Percentiles rank a stretch among this genome's conserved stretches.
Evolutionary conservation across 495 filamentous ascomycete genomes (phyloP).

Genomic region (Podospora didyma): DNA sequence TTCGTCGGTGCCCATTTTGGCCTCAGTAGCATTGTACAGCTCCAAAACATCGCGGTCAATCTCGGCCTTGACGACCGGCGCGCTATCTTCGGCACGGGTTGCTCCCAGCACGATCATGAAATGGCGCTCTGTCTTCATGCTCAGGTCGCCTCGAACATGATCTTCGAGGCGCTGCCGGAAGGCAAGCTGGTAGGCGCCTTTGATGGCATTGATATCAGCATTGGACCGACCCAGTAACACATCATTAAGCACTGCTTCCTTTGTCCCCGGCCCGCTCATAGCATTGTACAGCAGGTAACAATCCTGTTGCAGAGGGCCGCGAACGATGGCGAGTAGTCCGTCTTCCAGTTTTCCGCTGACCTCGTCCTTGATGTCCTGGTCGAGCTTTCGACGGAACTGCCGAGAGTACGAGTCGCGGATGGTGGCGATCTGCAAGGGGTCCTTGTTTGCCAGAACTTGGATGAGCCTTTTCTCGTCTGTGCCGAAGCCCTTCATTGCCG

Average conservation of each 20-base stretch:
- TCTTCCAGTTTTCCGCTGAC: conserved; percentile 67
- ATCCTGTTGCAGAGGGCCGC: conserved; percentile 74
- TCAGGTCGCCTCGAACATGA: conserved; percentile 73
- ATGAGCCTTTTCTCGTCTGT: conserved; percentile 79
- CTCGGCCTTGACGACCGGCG: conserved; percentile 63
- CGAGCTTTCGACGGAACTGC: conserved; percentile 59
- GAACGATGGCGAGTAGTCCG: conserved; percentile 64
- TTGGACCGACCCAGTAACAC: conserved; percentile 78
- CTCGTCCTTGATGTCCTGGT: conserved; percentile 73
- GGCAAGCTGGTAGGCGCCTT: conserved; percentile 62
- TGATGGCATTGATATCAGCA: conserved; percentile 80
- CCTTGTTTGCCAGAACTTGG: conserved; percentile 57
- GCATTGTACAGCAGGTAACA: conserved; percentile 60
- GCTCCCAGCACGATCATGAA: conserved; percentile 75
- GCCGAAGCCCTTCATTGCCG: conserved; percentile 89
- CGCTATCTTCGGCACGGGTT: conserved; percentile 67
- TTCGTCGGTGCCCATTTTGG: conserved; percentile 67
- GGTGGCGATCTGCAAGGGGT: conserved; percentile 67
- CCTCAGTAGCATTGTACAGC: conserved; percentile 69
- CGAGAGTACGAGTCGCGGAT: conserved; percentile 63
- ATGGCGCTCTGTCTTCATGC: conserved; percentile 75
- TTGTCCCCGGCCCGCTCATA: conserved; percentile 76
- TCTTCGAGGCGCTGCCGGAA: conserved; percentile 57
- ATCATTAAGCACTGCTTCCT: conserved; percentile 81
- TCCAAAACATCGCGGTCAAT: conserved; percentile 69